Evolutionary conservation across 768 basidiomycete genomes (phyloP), one percentile per base, ranked within the genome.

Genomic region (Chalciporus pseudorubinellus): DNA sequence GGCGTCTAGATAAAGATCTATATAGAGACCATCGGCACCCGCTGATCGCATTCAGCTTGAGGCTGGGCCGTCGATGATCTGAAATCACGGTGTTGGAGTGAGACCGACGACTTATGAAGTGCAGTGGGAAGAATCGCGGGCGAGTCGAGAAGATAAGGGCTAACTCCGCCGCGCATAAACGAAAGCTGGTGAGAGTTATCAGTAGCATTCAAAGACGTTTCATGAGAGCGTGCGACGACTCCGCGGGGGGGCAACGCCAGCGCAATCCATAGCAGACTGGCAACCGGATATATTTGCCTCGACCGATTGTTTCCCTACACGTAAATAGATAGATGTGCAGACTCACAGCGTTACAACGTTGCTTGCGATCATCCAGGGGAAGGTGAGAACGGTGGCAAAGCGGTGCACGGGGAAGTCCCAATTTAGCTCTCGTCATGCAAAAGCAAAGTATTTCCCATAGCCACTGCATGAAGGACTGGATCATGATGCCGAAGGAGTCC

Each of bases 1-100:
- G 34, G 40, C 51, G 34, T 50, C 46, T 43, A 57, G 58, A 58
- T 48, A 59, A 53, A 46, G 28, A 43, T 42, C n/a, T 39, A 44
- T 28, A 5, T 9, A 28, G 26, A 5, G 50, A 52, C 47, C 28
- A 21, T 33, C 20, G 19, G 12, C 7, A 12, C 38, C 36, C 28
- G 42, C 38, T 31, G 50, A 46, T 56, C 34, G 41, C 31, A 49
- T 26, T 40, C 34, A 44, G 13, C 22, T 39, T 22, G 18, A 41
- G 6, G 24, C 19, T 4, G 8, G 34, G 33, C 45, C 13, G 38
- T n/a, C 33, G 19, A 9, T 34, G 29, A 41, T 39, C 19, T n/a
- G 22, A 6, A 28, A 44, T 53, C 47, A 39, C 29, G 51, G 42
- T 46, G 34, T 11, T 19, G 21, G 38, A 36, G 11, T 42, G 33